Evolutionary conservation across 371 early-diverging fungal species (phyloP).

Genomic region (Entomophthora muscae): DNA sequence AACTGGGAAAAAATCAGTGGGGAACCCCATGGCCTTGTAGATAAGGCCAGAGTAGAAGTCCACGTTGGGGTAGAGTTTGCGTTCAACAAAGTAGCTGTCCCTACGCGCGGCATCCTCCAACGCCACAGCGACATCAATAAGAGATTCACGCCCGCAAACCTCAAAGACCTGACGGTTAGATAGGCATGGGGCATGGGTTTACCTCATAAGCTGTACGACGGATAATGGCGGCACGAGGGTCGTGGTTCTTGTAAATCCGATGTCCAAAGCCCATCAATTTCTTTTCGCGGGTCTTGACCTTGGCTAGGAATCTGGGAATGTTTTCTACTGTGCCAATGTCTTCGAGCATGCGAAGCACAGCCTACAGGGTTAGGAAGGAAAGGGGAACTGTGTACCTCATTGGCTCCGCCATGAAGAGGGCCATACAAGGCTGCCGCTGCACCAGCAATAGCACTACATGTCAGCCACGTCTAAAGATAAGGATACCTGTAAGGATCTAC

Average conservation of each 20-base stretch:
- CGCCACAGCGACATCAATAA: slow-evolving; percentile 35
- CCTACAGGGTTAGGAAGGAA: slow-evolving; percentile 15
- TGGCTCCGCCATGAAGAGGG: slow-evolving; percentile 36
- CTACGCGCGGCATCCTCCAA: slow-evolving; percentile 24
- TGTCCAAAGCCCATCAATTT: slow-evolving; percentile 37
- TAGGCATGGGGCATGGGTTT: not conserved
- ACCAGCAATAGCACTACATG: slow-evolving; percentile 11
- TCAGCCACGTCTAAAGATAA: not conserved
- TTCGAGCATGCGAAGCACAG: slow-evolving; percentile 34
- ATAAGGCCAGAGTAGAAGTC: slow-evolving; percentile 32
- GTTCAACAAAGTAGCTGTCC: slow-evolving; percentile 34
- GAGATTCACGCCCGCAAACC: slow-evolving; percentile 25
- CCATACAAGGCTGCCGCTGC: slow-evolving; percentile 23
- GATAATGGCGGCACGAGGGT: slow-evolving; percentile 31
- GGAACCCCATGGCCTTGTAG: slow-evolving; percentile 35
- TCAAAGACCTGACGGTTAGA: slow-evolving; percentile 22
- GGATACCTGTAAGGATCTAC: slow-evolving; percentile 36
- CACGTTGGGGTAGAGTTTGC: slow-evolving; percentile 35
- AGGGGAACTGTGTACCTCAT: slow-evolving; percentile 16
- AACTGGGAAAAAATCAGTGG: slow-evolving; percentile 48
- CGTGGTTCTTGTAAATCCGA: slow-evolving; percentile 31
- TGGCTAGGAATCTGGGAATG: slow-evolving; percentile 23
- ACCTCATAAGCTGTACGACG: slow-evolving; percentile 30
- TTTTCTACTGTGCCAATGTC: slow-evolving; percentile 26
- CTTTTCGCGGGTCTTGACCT: slow-evolving; percentile 29